These are phyloP conservation scores for Smittium culicis DNA, from an alignment of 371 early-diverging fungal genomes.

Conservation along the genomic window DNA sequence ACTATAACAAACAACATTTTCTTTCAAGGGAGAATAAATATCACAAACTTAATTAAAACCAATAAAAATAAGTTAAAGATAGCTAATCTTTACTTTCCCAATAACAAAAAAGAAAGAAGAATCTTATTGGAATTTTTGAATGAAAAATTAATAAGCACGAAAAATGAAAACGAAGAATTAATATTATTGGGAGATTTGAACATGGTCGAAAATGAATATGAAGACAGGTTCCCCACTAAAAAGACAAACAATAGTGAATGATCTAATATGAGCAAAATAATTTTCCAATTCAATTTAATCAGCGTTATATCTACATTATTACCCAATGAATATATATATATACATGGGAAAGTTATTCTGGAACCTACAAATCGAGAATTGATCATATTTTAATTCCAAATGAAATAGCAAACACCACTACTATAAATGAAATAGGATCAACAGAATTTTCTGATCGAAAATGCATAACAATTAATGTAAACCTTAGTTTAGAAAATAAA, in stretches of 20 bases:
- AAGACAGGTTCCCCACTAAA: constrained; percentile 3
- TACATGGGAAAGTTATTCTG: neutral
- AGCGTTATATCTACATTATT: neutral
- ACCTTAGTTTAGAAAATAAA: neutral
- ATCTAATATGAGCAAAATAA: neutral
- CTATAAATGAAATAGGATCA: neutral
- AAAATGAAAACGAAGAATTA: neutral
- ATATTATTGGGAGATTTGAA: constrained; percentile 9
- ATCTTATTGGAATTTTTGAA: neutral
- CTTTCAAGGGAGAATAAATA: constrained; percentile 1
- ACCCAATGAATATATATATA: neutral
- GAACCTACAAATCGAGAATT: neutral
- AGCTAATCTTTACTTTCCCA: neutral
- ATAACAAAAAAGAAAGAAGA: neutral
- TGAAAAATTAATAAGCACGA: neutral
- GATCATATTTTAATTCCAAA: constrained; percentile 7
- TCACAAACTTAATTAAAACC: neutral
- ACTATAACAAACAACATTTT: too few species aligned
- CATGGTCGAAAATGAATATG: constrained; percentile 1
- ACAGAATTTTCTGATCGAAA: constrained; percentile 7
- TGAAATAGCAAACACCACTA: neutral
- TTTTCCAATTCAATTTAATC: neutral
- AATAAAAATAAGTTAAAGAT: neutral
- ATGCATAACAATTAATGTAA: neutral
- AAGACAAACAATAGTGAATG: neutral